A percentile compares a stretch with the other conserved stretches of the same genome.
Evolutionary conservation across 495 filamentous ascomycete genomes (phyloP).

Genomic region (Hypoxylon trugodes): DNA sequence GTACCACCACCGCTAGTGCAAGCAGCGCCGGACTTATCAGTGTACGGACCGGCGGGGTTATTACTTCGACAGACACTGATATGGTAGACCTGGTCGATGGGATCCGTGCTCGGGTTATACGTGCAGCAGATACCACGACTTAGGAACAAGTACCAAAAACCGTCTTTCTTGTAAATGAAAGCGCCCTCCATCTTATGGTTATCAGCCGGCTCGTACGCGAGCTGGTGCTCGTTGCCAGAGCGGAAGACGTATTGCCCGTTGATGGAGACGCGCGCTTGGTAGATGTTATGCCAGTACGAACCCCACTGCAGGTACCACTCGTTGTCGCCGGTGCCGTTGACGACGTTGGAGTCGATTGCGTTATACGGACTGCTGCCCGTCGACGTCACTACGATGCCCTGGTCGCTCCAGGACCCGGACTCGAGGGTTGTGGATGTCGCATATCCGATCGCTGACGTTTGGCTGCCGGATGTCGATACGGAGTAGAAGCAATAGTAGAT

Average conservation of each 20-base stretch:
- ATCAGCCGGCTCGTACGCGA: constrained; percentile 61
- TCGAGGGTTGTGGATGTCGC: constrained; percentile 67
- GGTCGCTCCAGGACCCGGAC: constrained; percentile 61
- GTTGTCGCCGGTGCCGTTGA: constrained; percentile 48
- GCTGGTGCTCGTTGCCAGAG: constrained; percentile 50
- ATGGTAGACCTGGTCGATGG: constrained; percentile 65
- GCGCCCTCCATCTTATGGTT: constrained; percentile 60
- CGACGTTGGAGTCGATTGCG: constrained; percentile 70
- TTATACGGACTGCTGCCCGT: constrained; percentile 60
- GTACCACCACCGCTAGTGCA: constrained; percentile 68
- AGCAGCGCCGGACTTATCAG: constrained; percentile 61
- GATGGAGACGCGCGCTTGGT: constrained; percentile 60
- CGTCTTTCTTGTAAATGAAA: constrained; percentile 61
- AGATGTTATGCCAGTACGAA: constrained; percentile 70
- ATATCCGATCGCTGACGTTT: constrained; percentile 66
- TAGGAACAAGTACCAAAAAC: constrained; percentile 69
- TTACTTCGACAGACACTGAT: constrained; percentile 65
- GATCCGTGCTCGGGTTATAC: constrained; percentile 45
- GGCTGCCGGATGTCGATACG: constrained; percentile 66
- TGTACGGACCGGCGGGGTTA: constrained; percentile 60
- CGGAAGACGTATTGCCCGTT: constrained; percentile 45
- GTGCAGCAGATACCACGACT: constrained; percentile 64
- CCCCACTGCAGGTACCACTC: constrained; percentile 67
- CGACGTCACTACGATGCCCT: constrained; percentile 51
- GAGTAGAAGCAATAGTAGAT: constrained; percentile 61